Percentiles rank a stretch among this genome's conserved stretches.
Evolutionary conservation across 371 early-diverging fungal species (phyloP).

Genomic region (Apophysomyces sp.): DNA sequence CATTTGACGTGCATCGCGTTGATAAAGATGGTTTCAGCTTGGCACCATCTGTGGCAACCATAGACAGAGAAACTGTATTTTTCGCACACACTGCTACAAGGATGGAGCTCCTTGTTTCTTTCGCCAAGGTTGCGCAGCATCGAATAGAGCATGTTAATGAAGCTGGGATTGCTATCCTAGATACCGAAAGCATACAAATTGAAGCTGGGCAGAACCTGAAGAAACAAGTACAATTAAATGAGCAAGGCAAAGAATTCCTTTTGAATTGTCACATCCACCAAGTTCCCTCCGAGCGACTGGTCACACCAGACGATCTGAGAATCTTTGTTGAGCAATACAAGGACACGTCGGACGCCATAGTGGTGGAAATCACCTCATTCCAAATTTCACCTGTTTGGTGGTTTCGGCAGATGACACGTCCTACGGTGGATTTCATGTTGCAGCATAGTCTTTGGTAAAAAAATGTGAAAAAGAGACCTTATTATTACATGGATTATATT

Average conservation of each 20-base stretch:
- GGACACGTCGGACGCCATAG: background rate
- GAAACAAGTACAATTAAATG: background rate
- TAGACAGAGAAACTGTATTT: background rate
- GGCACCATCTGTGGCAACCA: background rate
- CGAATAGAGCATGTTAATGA: background rate
- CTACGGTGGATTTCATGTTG: background rate
- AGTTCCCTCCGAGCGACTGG: background rate
- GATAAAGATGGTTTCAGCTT: background rate
- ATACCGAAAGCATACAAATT: background rate
- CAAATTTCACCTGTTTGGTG: slow-evolving; percentile 28
- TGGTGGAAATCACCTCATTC: background rate
- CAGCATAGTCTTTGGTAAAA: background rate
- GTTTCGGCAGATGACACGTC: slow-evolving; percentile 21
- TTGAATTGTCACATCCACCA: background rate
- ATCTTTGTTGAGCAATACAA: background rate
- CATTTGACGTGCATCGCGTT: background rate
- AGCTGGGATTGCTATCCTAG: background rate
- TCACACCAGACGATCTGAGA: background rate
- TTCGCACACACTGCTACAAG: background rate
- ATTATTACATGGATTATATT: slow-evolving; percentile 6
- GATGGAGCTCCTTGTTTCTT: background rate
- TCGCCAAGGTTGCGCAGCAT: background rate
- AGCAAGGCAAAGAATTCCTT: background rate
- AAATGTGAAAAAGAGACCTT: background rate
- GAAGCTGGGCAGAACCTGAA: background rate